These are phyloP conservation scores for Malus hybrid DNA, from an alignment of 331 rosid species.

Conservation along the genomic window DNA sequence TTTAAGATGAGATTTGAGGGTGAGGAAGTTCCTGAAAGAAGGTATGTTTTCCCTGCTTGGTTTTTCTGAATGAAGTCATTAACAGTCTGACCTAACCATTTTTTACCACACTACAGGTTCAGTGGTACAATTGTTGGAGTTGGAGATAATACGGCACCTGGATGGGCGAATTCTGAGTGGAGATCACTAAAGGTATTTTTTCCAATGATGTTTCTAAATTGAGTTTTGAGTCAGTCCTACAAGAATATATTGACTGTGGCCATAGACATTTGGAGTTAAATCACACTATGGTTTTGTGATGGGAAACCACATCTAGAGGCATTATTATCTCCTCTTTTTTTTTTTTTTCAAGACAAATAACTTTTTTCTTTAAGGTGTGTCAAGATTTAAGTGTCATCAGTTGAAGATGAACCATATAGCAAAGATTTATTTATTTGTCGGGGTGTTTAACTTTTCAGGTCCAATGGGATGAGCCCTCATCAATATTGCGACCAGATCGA, in stretches of 20 bases:
- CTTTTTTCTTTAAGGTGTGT: neutral
- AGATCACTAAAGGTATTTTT: slow-evolving; percentile 72
- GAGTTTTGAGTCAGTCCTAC: slow-evolving; percentile 5
- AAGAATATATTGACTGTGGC: neutral
- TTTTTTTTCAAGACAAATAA: neutral
- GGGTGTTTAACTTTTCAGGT: slow-evolving; percentile 38
- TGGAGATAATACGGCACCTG: slow-evolving; percentile 64
- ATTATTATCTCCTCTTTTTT: neutral
- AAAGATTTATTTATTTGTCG: no score
- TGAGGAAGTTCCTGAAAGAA: slow-evolving; percentile 98
- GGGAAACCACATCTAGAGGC: neutral
- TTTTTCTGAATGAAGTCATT: slow-evolving; percentile 2
- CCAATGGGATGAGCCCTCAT: slow-evolving; percentile 97
- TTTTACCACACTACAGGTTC: slow-evolving; percentile 48
- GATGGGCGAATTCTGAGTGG: slow-evolving; percentile 95
- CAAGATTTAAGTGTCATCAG: no score
- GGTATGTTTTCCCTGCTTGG: slow-evolving; percentile 38
- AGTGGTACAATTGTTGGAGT: slow-evolving; percentile 98
- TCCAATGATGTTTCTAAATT: neutral
- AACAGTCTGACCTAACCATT: neutral
- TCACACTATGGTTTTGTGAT: neutral
- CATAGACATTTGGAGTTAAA: neutral
- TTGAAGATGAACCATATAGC: no score
- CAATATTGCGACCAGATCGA: slow-evolving; percentile 84
- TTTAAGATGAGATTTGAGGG: slow-evolving; percentile 99